Conservation (phyloP, 192 early-diverging fungal species). For the Tieghemiomyces parasiticus region DNA sequence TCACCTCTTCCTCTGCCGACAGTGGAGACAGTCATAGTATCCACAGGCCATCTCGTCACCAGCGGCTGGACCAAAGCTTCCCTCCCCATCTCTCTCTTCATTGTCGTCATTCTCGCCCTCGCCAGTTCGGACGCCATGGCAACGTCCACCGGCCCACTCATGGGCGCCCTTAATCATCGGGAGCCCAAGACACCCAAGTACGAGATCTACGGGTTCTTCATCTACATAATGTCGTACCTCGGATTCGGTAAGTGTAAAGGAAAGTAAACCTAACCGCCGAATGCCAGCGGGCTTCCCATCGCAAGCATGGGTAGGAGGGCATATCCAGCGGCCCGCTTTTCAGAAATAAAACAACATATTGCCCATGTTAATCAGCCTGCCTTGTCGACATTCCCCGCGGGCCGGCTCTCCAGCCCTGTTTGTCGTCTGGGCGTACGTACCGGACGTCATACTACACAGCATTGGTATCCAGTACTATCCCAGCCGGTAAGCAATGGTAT, state of each 20-base stretch:
- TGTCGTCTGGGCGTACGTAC: constrained; percentile 54
- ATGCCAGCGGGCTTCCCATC: background rate
- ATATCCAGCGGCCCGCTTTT: background rate
- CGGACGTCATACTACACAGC: constrained; percentile 41
- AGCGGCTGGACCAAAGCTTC: too few relatives aligned
- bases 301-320: background rate
- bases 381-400: background rate
- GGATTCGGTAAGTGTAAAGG: constrained; percentile 39
- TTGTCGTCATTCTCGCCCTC: background rate
- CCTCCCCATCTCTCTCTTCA: background rate
- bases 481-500: constrained; percentile 22
- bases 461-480: constrained; percentile 65
- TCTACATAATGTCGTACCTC: constrained; percentile 55
- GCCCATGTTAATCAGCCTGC: background rate
- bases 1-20: too few relatives aligned
- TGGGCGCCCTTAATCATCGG: background rate
- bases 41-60: too few relatives aligned
- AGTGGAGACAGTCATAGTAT: too few relatives aligned
- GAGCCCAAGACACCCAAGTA: constrained; percentile 43
- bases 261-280: background rate
- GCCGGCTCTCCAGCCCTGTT: constrained; percentile 30
- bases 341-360: background rate
- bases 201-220: constrained; percentile 61
- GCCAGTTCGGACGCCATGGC: background rate
- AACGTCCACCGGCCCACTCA: background rate